phyloP scores from a whole-genome alignment of 345 rosid genomes.

The Gossypium ekmanianum region DNA sequence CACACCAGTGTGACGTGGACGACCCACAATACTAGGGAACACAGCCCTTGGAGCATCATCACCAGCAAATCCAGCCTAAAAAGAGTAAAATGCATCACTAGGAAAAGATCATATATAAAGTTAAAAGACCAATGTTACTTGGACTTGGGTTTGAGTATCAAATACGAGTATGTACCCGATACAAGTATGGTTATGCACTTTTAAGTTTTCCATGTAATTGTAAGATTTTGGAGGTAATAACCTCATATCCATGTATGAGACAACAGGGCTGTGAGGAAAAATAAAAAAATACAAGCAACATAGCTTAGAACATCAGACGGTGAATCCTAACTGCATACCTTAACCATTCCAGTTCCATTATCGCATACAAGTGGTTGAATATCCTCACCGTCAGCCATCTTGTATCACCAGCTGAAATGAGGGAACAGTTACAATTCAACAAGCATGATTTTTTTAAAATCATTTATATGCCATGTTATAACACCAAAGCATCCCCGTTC shows the following conservation, averaged over 20 bases:
- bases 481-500: not conserved
- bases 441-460: not conserved
- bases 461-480: not conserved
- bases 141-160: no score
- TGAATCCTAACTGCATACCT: constrained; percentile 27
- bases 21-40: constrained; percentile 64
- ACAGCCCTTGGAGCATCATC: constrained; percentile 77
- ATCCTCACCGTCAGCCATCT: constrained; percentile 63
- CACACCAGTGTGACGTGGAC: constrained; percentile 65
- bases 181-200: no score
- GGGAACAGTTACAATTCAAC: constrained; percentile 8
- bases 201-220: no score
- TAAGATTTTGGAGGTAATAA: no score
- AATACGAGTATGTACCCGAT: no score
- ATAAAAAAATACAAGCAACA: not conserved
- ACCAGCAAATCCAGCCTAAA: constrained; percentile 66
- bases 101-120: not conserved
- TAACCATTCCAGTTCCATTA: constrained; percentile 65
- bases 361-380: constrained; percentile 68
- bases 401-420: constrained; percentile 26
- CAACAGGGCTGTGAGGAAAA: not conserved
- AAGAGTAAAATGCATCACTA: not conserved
- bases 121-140: not conserved
- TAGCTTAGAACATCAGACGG: not conserved
- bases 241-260: no score